Evolutionary conservation across 225 moss, liverwort and hornwort genomes (phyloP), one percentile per base, ranked within the genome.

Genomic region (Physcomitrium patens): DNA sequence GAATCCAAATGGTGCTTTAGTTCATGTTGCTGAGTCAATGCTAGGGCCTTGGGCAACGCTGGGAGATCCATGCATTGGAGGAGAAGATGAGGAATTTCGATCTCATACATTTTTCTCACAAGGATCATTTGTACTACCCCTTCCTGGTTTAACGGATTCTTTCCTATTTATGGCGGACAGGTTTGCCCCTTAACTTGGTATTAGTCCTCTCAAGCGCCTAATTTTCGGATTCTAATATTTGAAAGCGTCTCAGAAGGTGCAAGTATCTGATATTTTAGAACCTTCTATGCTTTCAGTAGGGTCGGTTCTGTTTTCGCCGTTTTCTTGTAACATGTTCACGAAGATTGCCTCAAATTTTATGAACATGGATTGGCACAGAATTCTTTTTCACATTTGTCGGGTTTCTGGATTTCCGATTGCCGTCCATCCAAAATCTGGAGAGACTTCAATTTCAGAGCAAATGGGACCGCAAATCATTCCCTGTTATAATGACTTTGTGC

Each of bases 111-210:
- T 99, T 69, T 86, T 83, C 77, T 95, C 99, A 9, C 99, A 99
- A 85, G 90, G 90, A 23, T 95, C 93, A 26, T 99, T 92, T 81
- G 95, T 99, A 67, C 75, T 99, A 63, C 99, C 99, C 67, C 66
- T 99, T n/a, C 99, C 93, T 70, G 99, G 93, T 78, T 67, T 95
- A 69, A 18, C 89, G 46, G 85, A 99, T 63, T 68, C 76, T 13
- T 99, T 93, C 70, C 77, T 95, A 59, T 99, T 90, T 73, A 90
- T 99, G 90, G 95, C 85, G 45, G 99, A 99, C 83, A 93, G 88
- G 88, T 83, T 72, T 45, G 60, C 44, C 48, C 14, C 65, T 79
- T 54, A 58, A 24, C 67, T 54, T 71, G 12, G 62, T 72, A 9
- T 57, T 55, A 50, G 60, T 69, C 15, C 43, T 37, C 31, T 37